Evolutionary conservation across 108 stramenopile genomes (phyloP).

Genomic region (Skeletonema costatum): DNA sequence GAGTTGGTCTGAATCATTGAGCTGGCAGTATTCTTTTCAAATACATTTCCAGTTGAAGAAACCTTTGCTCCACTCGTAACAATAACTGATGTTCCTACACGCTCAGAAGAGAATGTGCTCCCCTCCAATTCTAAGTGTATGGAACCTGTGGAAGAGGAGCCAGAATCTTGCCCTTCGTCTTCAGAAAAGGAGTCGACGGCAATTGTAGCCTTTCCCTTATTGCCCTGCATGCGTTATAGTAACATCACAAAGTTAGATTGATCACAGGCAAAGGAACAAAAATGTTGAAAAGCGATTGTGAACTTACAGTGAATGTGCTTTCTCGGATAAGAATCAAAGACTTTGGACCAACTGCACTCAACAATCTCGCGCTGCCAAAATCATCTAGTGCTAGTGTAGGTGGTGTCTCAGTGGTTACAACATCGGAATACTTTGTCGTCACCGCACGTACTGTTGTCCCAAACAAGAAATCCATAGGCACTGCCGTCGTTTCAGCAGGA

Average conservation of each 20-base stretch:
- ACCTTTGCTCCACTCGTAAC: slow-evolving; percentile 31
- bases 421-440: neutral
- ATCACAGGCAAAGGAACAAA: neutral
- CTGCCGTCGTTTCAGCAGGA: neutral
- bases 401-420: neutral
- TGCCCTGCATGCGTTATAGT: slow-evolving; percentile 5
- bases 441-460: neutral
- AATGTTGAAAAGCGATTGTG: neutral
- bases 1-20: slow-evolving; percentile 23
- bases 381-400: too few species aligned
- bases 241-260: neutral
- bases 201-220: slow-evolving; percentile 12
- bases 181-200: neutral
- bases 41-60: slow-evolving; percentile 10
- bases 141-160: neutral
- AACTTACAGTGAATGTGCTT: slow-evolving; percentile 1
- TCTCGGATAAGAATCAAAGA: neutral
- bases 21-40: slow-evolving; percentile 31
- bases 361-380: neutral
- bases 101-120: slow-evolving; percentile 16
- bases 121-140: slow-evolving; percentile 16
- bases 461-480: neutral
- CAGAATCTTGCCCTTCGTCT: neutral
- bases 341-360: neutral
- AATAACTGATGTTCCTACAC: slow-evolving; percentile 27